Evolutionary conservation across 2,329 filamentous ascomycete species (phyloP).

Genomic region (Stemphylium lycopersici): DNA sequence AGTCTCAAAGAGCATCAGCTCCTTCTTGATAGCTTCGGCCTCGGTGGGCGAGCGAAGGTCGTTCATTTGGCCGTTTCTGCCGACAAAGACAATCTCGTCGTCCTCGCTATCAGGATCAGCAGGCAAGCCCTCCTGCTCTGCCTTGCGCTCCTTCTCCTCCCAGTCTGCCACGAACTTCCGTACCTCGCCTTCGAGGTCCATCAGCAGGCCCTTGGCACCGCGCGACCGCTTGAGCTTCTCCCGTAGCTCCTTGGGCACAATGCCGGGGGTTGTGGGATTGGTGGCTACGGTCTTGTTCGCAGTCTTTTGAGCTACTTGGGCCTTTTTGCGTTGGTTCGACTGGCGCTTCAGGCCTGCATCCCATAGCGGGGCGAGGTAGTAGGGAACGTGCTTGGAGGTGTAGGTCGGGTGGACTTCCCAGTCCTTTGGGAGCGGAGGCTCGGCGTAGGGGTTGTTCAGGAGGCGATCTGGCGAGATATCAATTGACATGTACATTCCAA

Average conservation of each 20-base stretch:
- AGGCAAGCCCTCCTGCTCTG: slow-evolving; percentile 53
- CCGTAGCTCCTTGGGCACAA: slow-evolving; percentile 79
- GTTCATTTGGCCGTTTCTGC: slow-evolving; percentile 68
- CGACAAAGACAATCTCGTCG: slow-evolving; percentile 92
- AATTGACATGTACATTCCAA: slow-evolving; percentile 6
- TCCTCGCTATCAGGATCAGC: slow-evolving; percentile 66
- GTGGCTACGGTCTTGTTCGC: slow-evolving; percentile 45
- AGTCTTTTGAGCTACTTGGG: slow-evolving; percentile 40
- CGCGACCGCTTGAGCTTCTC: slow-evolving; percentile 79
- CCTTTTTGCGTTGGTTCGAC: slow-evolving; percentile 53
- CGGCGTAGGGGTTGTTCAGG: slow-evolving; percentile 81
- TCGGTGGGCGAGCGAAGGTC: slow-evolving; percentile 59
- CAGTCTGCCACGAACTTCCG: slow-evolving; percentile 72
- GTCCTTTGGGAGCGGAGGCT: slow-evolving; percentile 81
- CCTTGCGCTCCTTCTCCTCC: slow-evolving; percentile 60
- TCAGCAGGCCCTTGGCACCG: slow-evolving; percentile 79
- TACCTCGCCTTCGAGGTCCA: slow-evolving; percentile 84
- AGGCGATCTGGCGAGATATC: slow-evolving; percentile 69
- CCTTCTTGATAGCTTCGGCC: slow-evolving; percentile 61
- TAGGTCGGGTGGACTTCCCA: slow-evolving; percentile 85
- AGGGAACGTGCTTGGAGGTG: slow-evolving; percentile 77
- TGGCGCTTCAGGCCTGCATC: slow-evolving; percentile 62
- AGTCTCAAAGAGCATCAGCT: slow-evolving; percentile 81
- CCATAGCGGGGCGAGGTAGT: slow-evolving; percentile 88
- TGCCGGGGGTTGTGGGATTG: slow-evolving; percentile 52